A percentile compares a stretch with the other conserved stretches of the same genome.
These are phyloP conservation scores for Raddia guianensis DNA, from an alignment of 176 grass and related monocot genomes.

Conservation along the genomic window DNA sequence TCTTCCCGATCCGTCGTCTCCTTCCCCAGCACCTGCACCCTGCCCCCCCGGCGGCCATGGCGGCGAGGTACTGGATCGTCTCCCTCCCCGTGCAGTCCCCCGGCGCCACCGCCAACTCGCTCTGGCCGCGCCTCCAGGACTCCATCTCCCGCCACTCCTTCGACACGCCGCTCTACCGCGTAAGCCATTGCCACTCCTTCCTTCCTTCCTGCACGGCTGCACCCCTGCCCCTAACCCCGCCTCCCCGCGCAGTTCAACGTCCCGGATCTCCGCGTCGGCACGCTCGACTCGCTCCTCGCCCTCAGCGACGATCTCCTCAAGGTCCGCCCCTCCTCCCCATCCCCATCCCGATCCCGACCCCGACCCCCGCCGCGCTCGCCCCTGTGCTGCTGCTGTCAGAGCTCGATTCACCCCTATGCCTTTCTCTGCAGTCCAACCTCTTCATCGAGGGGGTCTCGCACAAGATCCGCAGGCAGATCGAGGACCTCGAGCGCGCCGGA, in stretches of 20 bases:
- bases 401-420: not conserved
- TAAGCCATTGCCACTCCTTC: conserved; percentile 14
- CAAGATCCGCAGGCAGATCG: conserved; percentile 97
- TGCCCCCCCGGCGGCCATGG: conserved; percentile 51
- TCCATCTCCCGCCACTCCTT: conserved; percentile 81
- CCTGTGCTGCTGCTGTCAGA: not conserved
- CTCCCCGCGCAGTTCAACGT: conserved; percentile 62
- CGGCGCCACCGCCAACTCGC: conserved; percentile 38
- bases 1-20: not conserved
- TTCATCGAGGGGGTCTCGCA: conserved; percentile 92
- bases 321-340: conserved; percentile 38
- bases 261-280: conserved; percentile 86
- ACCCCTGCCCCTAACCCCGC: not conserved
- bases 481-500: conserved; percentile 79
- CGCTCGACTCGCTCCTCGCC: conserved; percentile 89
- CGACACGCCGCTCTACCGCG: conserved; percentile 93
- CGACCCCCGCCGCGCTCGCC: not conserved
- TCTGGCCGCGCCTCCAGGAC: conserved; percentile 76
- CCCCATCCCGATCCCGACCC: not conserved
- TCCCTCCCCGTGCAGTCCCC: conserved; percentile 68
- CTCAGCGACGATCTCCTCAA: conserved; percentile 97
- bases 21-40: not conserved
- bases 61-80: conserved; percentile 80
- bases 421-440: conserved; percentile 66
- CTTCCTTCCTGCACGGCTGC: not conserved